A percentile compares a stretch with the other conserved stretches of the same genome.
phyloP scores from a whole-genome alignment of 2,329 filamentous ascomycete genomes.

The Talaromyces sp. region DNA sequence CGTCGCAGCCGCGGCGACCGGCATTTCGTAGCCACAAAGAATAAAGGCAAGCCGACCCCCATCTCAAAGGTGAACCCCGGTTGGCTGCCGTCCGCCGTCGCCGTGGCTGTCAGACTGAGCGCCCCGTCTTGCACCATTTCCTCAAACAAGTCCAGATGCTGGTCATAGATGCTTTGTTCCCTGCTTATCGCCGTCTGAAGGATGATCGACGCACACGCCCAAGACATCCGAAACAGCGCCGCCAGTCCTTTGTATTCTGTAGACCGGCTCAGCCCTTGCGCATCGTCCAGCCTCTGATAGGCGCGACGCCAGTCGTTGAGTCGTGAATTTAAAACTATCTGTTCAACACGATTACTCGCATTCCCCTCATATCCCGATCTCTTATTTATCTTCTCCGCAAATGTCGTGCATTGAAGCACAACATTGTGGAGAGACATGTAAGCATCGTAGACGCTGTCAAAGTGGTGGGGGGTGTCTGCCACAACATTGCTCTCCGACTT shows the following conservation, averaged over 20 bases:
- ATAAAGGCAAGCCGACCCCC: constrained; percentile 9
- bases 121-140: background rate
- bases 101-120: background rate
- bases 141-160: background rate
- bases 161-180: background rate
- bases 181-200: background rate
- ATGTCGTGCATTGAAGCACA: background rate
- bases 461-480: background rate
- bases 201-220: background rate
- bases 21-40: constrained; percentile 19
- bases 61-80: background rate
- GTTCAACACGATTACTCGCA: background rate
- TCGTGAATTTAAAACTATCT: background rate
- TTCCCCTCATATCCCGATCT: background rate
- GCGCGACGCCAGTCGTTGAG: background rate
- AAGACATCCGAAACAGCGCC: background rate
- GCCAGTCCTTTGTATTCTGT: background rate
- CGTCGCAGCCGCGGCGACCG: constrained; percentile 18
- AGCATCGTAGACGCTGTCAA: background rate
- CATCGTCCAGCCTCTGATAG: background rate
- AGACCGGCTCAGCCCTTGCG: background rate
- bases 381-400: background rate
- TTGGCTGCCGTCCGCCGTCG: background rate
- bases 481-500: background rate
- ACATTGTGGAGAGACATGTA: background rate